Conservation (phyloP, 1,284 basidiomycete species). For the Puccinia hordei region DNA sequence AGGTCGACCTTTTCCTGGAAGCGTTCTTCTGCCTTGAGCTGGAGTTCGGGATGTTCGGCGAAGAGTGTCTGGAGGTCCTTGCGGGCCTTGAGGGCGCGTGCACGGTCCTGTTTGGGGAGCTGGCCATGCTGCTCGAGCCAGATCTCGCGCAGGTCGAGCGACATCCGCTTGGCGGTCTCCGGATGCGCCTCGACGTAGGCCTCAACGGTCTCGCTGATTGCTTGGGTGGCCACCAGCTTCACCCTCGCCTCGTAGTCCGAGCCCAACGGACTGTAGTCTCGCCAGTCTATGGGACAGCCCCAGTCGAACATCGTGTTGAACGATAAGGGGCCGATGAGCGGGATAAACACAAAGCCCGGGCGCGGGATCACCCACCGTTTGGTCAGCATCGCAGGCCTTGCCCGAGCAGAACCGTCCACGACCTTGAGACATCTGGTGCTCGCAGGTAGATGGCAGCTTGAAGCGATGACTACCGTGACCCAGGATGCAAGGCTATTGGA, state of each 20-base stretch:
- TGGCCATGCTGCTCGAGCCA: not conserved
- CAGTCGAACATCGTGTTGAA: not conserved
- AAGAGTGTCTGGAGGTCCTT: not conserved
- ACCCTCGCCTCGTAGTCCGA: not conserved
- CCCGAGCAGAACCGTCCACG: no score
- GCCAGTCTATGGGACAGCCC: not conserved
- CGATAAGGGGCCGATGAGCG: not conserved
- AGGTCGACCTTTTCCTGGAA: not conserved
- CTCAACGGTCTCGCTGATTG: not conserved
- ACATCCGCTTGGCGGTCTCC: not conserved
- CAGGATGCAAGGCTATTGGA: no score
- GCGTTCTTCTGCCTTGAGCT: not conserved
- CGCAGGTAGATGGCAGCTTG: no score
- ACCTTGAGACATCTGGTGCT: no score
- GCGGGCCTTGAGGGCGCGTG: not conserved
- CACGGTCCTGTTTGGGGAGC: not conserved
- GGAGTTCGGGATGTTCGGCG: not conserved
- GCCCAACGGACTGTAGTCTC: no score
- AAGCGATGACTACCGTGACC: no score
- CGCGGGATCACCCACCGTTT: not conserved
- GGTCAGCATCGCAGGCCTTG: not conserved
- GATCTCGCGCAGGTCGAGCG: not conserved
- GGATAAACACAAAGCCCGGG: not conserved
- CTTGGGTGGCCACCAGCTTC: not conserved
- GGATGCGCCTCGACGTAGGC: not conserved